Evolutionary conservation across 176 grass and related monocot species (phyloP).

Genomic region (Triticum turgidum): DNA sequence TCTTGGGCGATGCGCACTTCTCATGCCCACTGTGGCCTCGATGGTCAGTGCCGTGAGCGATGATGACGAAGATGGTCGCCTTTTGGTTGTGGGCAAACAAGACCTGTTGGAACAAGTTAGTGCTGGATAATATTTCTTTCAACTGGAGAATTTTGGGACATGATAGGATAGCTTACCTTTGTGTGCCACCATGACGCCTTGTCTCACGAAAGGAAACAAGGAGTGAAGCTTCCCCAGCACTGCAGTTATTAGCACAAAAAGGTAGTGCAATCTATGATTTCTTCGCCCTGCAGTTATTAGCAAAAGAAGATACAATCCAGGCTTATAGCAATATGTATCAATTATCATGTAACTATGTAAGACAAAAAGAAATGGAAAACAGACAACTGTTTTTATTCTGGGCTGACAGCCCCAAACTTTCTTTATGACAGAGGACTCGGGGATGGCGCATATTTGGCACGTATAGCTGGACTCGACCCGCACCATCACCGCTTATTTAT

Average conservation of each 20-base stretch:
- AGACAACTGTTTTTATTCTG: conserved; percentile 9
- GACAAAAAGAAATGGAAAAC: background rate
- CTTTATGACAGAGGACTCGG: background rate
- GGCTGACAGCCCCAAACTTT: background rate
- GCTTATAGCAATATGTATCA: background rate
- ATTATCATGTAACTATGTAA: background rate
- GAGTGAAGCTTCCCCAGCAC: conserved; percentile 19
- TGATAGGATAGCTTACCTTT: background rate
- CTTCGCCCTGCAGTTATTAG: background rate
- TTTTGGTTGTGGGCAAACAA: conserved; percentile 31
- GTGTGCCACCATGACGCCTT: background rate
- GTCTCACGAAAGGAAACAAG: background rate
- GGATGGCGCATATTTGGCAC: background rate
- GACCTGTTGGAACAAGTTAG: conserved; percentile 34
- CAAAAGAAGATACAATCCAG: background rate
- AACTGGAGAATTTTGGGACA: background rate
- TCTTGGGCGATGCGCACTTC: background rate
- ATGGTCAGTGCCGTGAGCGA: conserved; percentile 1
- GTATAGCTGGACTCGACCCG: background rate
- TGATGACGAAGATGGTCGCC: background rate
- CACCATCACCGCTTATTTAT: conserved; percentile 1
- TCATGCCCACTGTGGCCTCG: background rate
- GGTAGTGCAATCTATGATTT: too few relatives aligned
- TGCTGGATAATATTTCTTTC: background rate
- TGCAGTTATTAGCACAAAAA: background rate